These are phyloP conservation scores for Hamamelis virginiana DNA, from an alignment of 164 flowering plant species.

Conservation along the genomic window DNA sequence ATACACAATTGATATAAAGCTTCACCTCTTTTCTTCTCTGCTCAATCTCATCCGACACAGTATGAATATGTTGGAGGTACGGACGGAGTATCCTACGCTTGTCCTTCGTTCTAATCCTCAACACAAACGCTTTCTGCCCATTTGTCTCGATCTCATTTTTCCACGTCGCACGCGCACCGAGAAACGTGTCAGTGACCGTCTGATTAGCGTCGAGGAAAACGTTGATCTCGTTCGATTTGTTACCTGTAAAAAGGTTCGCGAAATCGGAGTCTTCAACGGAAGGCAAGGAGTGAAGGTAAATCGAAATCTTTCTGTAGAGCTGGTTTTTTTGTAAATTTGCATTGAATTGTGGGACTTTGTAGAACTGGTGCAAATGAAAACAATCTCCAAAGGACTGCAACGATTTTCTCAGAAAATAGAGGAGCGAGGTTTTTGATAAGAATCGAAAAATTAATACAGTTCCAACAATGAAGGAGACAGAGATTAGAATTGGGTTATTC, in stretches of 20 bases:
- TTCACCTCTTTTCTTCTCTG: conserved; percentile 41
- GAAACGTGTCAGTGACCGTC: conserved; percentile 51
- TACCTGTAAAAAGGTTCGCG: conserved; percentile 62
- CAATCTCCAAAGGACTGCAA: conserved; percentile 38
- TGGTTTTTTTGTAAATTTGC: conserved; percentile 57
- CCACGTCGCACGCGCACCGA: conserved; percentile 61
- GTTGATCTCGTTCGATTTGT: conserved; percentile 50
- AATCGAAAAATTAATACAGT: conserved; percentile 10
- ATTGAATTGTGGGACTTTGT: conserved; percentile 60
- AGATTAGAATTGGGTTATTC: not conserved
- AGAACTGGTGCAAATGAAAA: conserved; percentile 51
- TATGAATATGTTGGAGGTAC: conserved; percentile 70
- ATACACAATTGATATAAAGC: conserved; percentile 38
- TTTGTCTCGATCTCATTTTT: conserved; percentile 21
- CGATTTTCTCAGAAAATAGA: conserved; percentile 21
- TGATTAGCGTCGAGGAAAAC: conserved; percentile 52
- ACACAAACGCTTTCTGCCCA: conserved; percentile 29
- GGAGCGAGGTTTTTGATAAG: conserved; percentile 18
- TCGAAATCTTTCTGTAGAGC: conserved; percentile 45
- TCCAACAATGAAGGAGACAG: not conserved
- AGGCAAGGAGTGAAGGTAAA: conserved; percentile 57
- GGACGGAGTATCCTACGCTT: conserved; percentile 64
- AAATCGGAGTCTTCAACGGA: conserved; percentile 64
- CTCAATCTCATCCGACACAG: conserved; percentile 58
- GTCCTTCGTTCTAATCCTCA: conserved; percentile 53